A percentile compares a stretch with the other conserved stretches of the same genome.
These are phyloP conservation scores for Sarocladiaceae sp. DNA, from an alignment of 2,329 filamentous ascomycete species.

Conservation along the genomic window DNA sequence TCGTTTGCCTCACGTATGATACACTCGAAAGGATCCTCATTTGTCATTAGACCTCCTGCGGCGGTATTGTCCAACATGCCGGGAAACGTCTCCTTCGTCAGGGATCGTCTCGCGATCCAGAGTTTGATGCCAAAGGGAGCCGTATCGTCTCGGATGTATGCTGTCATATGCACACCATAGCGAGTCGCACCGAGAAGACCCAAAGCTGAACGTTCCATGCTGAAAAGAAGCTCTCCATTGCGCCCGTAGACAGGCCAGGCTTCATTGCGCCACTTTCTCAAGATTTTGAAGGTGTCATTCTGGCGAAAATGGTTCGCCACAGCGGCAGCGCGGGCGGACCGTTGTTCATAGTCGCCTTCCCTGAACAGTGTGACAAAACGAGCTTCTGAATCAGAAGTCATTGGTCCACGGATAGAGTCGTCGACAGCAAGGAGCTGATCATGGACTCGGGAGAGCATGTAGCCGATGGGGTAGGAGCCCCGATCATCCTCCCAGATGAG, in stretches of 20 bases:
- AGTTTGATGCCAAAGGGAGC: conserved; percentile 60
- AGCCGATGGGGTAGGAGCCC: conserved; percentile 62
- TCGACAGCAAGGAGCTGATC: conserved; percentile 44
- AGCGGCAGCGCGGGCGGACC: conserved; percentile 51
- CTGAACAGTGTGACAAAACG: conserved; percentile 62
- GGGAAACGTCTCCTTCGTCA: conserved; percentile 79
- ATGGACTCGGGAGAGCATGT: conserved; percentile 49
- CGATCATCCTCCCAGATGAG: conserved; percentile 58
- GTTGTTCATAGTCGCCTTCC: conserved; percentile 52
- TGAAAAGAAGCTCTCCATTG: conserved; percentile 60
- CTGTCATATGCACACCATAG: conserved; percentile 80
- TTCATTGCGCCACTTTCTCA: conserved; percentile 78
- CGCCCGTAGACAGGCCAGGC: conserved; percentile 72
- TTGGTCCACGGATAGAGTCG: conserved; percentile 46
- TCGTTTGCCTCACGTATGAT: conserved; percentile 83
- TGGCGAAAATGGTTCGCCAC: conserved; percentile 66
- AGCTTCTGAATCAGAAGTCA: conserved; percentile 54
- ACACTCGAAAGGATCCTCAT: conserved; percentile 76
- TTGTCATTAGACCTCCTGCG: conserved; percentile 72
- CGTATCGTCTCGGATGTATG: conserved; percentile 50
- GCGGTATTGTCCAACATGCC: conserved; percentile 96
- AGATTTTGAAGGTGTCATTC: conserved; percentile 67
- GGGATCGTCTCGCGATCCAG: conserved; percentile 78
- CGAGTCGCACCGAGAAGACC: conserved; percentile 71
- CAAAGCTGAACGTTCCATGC: conserved; percentile 71